Evolutionary conservation across 2,329 filamentous ascomycete genomes (phyloP).

Genomic region (Xylaria sp.): DNA sequence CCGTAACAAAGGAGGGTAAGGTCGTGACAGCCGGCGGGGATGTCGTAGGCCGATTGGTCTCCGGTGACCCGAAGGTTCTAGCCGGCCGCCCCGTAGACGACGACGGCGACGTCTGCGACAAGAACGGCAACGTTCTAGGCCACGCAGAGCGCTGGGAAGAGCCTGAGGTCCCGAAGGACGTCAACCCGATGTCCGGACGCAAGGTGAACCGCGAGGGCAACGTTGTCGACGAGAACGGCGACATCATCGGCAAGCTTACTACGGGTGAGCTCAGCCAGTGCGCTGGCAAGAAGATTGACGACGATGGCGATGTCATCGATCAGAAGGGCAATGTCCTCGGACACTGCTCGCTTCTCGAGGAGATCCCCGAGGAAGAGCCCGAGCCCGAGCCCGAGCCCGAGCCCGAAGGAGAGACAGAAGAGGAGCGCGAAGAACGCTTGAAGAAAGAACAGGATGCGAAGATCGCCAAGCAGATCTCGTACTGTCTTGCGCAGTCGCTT

Average conservation of each 20-base stretch:
- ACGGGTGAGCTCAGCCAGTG: constrained; percentile 73
- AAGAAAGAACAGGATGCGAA: constrained; percentile 74
- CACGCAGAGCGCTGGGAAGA: constrained; percentile 70
- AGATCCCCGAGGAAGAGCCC: constrained; percentile 57
- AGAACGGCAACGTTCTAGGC: constrained; percentile 70
- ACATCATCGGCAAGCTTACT: constrained; percentile 72
- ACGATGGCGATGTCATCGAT: constrained; percentile 77
- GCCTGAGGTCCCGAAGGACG: constrained; percentile 61
- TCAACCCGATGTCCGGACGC: constrained; percentile 63
- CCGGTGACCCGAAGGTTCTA: constrained; percentile 77
- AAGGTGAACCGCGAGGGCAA: constrained; percentile 69
- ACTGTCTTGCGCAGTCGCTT: constrained; percentile 79
- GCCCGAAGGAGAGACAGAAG: constrained; percentile 64
- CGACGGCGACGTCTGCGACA: constrained; percentile 84
- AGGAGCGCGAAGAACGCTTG: constrained; percentile 66
- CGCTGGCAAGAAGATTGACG: constrained; percentile 74
- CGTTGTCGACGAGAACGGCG: constrained; percentile 67
- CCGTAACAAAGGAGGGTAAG: constrained; percentile 74
- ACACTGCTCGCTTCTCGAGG: constrained; percentile 72
- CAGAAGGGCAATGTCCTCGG: constrained; percentile 73
- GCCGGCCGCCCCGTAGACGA: constrained; percentile 80
- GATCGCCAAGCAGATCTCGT: constrained; percentile 79
- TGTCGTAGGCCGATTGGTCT: constrained; percentile 75
- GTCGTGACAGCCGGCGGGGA: constrained; percentile 73
- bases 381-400: constrained; percentile 50